Evolutionary conservation across 208 protist species (phyloP).

Genomic region (Giardia duodenalis): DNA sequence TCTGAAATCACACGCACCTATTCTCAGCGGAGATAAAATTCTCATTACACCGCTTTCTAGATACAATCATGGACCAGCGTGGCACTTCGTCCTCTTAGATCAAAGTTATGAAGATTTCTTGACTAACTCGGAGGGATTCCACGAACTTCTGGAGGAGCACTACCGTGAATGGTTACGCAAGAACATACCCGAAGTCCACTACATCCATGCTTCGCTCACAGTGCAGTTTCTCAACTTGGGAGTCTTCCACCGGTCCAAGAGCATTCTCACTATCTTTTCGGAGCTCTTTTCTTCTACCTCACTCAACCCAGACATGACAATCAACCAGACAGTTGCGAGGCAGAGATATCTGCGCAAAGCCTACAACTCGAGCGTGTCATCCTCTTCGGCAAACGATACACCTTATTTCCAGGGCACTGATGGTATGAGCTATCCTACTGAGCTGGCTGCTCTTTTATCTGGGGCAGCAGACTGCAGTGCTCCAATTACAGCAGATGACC

Average conservation of each 20-base stretch:
- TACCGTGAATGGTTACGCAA: background rate
- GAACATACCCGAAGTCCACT: background rate
- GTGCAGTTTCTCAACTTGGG: background rate
- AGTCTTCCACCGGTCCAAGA: background rate
- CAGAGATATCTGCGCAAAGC: background rate
- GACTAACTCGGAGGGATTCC: background rate
- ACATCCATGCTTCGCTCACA: background rate
- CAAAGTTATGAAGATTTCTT: background rate
- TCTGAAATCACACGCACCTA: too few relatives aligned
- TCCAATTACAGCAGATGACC: background rate
- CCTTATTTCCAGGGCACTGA: background rate
- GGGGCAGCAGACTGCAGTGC: background rate
- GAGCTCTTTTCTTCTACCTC: background rate
- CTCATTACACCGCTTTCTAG: background rate
- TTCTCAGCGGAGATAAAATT: background rate
- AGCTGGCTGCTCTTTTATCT: background rate
- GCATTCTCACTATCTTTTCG: background rate
- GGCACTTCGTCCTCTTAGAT: background rate
- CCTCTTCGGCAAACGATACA: background rate
- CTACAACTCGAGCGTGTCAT: background rate
- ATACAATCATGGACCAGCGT: background rate
- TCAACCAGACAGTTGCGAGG: background rate
- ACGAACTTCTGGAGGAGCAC: background rate
- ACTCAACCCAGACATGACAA: background rate
- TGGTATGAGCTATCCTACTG: background rate